phyloP scores from a whole-genome alignment of 2,329 filamentous ascomycete genomes.

The Gnomoniopsis smithogilvyi region DNA sequence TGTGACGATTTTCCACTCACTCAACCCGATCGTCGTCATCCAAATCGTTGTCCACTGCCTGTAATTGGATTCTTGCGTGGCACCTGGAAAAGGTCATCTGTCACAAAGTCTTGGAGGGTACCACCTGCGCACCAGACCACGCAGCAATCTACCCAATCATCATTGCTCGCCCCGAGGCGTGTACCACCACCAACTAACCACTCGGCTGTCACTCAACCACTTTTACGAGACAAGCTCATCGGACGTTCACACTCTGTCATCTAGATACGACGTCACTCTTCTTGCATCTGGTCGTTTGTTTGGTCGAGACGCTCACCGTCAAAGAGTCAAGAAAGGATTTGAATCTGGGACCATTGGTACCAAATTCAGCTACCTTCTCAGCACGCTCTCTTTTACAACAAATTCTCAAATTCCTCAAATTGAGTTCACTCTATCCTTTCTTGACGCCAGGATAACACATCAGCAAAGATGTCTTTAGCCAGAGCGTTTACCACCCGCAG shows the following conservation, averaged over 20 bases:
- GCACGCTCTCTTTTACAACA: background rate
- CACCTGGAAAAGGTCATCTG: slow-evolving; percentile 17
- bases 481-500: slow-evolving; percentile 71
- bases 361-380: background rate
- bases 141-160: slow-evolving; percentile 8
- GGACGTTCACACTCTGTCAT: slow-evolving; percentile 6
- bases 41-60: background rate
- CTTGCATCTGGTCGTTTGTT: background rate
- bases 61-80: background rate
- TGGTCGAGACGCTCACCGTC: background rate
- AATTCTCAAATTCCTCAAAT: background rate
- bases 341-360: background rate
- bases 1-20: background rate
- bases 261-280: slow-evolving; percentile 13
- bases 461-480: slow-evolving; percentile 43
- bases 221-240: background rate
- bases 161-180: slow-evolving; percentile 1
- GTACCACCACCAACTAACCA: slow-evolving; percentile 11
- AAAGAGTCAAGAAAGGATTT: background rate
- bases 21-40: background rate
- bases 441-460: background rate
- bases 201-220: background rate
- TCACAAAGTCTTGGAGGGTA: slow-evolving; percentile 7
- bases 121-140: slow-evolving; percentile 10
- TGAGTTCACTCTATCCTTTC: background rate